Base-by-base conservation (phyloP, 2,329 filamentous ascomycete genomes). In the Bipolaris zeicola region DNA sequence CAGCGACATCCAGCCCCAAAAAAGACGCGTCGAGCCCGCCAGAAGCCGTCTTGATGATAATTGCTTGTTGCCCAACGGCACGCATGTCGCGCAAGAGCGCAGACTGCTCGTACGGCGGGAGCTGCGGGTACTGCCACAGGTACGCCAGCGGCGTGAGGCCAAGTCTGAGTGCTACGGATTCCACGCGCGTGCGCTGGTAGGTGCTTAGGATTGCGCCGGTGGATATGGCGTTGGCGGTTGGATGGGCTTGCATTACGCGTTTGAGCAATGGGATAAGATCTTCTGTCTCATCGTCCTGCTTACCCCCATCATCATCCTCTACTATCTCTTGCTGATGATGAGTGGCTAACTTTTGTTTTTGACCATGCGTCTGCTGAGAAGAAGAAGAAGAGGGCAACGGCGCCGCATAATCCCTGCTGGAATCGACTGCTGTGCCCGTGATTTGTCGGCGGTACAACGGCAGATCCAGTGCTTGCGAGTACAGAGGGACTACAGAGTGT, bases 121-220 rank as follows among this genome's bases (percentile, higher is more conserved):
- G 81, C 44, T 84, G 78, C 1, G 92, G 91, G 77, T 90, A 97
- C 79, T 96, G 91, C 95, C 95, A 99, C 46, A 99, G 80, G 77
- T 89, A 98, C 6, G 92, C 89, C 26, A 99, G 81, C 13, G 95
- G 91, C 0, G 84, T 84, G 11, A 99, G 83, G 2, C 89, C 90
- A n/a, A 98, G 82, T 14, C 95, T 84, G n/a, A 88, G 72, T 10
- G 93, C 93, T 10, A 98, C 88, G 55, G 91, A 94, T 78, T 99
- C 95, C 47, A 99, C 89, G n/a, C 95, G 84, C 1, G 94, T 98
- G 54, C 95, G 89, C 78, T 99, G 95, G 77, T 99, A 99, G 3
- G 92, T 96, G 8, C 92, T 96, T 36, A 98, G 79, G 59, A 99
- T 96, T 18, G 95, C 95, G 51, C 95, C 95, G 0, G 93, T 92